Evolutionary conservation across 306 rosid species (phyloP).

Genomic region (Cotoneaster glaucophyllus): DNA sequence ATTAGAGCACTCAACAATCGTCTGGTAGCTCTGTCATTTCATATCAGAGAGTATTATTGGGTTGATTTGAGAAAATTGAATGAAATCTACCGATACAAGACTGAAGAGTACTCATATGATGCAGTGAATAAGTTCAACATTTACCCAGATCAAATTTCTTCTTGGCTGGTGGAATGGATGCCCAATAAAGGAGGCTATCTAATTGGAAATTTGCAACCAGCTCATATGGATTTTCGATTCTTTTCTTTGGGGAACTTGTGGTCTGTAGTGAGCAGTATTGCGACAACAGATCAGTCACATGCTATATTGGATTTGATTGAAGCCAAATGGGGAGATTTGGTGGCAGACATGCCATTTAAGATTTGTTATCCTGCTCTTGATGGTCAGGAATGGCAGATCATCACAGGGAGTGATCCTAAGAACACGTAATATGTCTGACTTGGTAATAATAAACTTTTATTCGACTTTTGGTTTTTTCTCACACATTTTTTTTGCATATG

Average conservation of each 20-base stretch:
- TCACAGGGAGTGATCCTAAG: conserved; percentile 81
- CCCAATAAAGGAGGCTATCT: conserved; percentile 74
- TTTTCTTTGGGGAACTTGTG: conserved; percentile 82
- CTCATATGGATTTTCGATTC: conserved; percentile 91
- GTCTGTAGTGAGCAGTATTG: conserved; percentile 59
- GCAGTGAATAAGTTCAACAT: conserved; percentile 90
- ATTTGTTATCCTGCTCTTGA: conserved; percentile 88
- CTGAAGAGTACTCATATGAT: conserved; percentile 83
- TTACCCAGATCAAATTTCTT: conserved; percentile 72
- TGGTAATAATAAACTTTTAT: neutral
- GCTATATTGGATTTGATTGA: conserved; percentile 81
- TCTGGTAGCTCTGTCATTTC: conserved; percentile 77
- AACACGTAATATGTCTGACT: conserved; percentile 52
- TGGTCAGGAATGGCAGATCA: conserved; percentile 86
- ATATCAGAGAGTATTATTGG: conserved; percentile 85
- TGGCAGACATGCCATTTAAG: conserved; percentile 83
- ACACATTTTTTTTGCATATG: conserved; percentile 22
- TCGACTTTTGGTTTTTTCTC: neutral
- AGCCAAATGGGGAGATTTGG: conserved; percentile 78
- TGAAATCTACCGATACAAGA: conserved; percentile 81
- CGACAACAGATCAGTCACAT: conserved; percentile 64
- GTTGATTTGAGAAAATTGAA: conserved; percentile 62
- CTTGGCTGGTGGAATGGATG: conserved; percentile 93
- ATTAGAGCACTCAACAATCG: conserved; percentile 72
- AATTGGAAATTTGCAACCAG: conserved; percentile 89